Evolutionary conservation across 2,329 filamentous ascomycete species (phyloP), one percentile per base, ranked within the genome.

Genomic region (Monilinia laxa): DNA sequence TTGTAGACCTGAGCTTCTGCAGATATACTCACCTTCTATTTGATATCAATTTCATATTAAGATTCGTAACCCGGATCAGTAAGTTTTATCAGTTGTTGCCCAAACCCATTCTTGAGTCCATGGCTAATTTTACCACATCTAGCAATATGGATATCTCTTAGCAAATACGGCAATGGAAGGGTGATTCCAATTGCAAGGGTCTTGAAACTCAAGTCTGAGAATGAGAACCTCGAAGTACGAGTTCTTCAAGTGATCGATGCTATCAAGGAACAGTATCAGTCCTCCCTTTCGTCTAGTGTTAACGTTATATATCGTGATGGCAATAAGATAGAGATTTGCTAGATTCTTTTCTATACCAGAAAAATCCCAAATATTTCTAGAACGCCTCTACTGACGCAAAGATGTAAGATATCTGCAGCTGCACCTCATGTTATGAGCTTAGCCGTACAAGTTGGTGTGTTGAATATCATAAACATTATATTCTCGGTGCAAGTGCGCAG

Each of bases 211-310:
- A 77, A 83, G 25, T 77, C 80, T 25, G 77, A 82, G 2, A 87
- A 88, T 25, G 77, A 82, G 2, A 87, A 88, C 62, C 85, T 85
- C 0, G 64, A 80, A 49, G 80, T 84, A 77, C 88, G 86, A 85
- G 79, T 78, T 31, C 75, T 79, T 28, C n/a, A 23, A 18, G 45
- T 51, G 45, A 1, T 20, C 12, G 20, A 51, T 16, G 42, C 57
- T 23, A 28, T 35, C 57, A 77, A 81, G 62, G 79, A 87, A 68
- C 81, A 85, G 67, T 20, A 16, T 51, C 9, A 51, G 4, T 20
- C 25, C 45, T 51, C 12, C 67, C 76, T 18, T 88, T 83, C 70
- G 81, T 87, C 52, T 80, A 84, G 42, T n/a, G n/a, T n/a, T n/a
- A n/a, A n/a, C 81, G 86, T 65, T 87, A 80, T 28, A 28, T 28